Base-by-base conservation (phyloP, 371 early-diverging fungal species). In the Apophysomyces variabilis region DNA sequence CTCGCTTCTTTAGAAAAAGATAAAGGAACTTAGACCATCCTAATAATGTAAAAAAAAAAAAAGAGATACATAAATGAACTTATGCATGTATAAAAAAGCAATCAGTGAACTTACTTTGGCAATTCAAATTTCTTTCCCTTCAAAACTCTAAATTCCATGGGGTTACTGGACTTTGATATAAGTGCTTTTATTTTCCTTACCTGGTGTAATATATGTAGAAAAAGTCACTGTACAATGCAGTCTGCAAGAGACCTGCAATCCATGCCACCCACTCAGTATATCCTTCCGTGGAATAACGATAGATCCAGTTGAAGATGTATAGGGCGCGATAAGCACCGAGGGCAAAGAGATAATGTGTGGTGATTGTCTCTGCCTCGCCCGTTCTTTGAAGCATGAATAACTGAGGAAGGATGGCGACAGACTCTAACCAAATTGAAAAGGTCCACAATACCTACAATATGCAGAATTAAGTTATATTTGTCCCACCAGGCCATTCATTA, bases 361-460 rank as follows among this genome's bases (percentile, higher is more conserved):
- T 99, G 70, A 99, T 97, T 6, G 95, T 96, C 71, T 99, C 99
- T 11, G 98, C 98, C 75, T 99, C 99, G 16, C 99, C 99, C 4
- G 97, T 97, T 66, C 96, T 89, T 35, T 96, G 92, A 59, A 99
- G 80, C 89, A 96, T 94, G 73, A 96, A 96, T 32, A 99, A 88
- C 78, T 99, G 99, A 16, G 99, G 99, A 60, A 99, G 75, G 80
- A 99, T 99, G 4, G 99, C 98, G 0, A 99, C 96, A 6, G 96
- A 85, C 78, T 99, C 99, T 43, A 99, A 86, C 75, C 94, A 96
- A 62, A 99, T 91, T 12, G 99, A 99, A 76, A 97, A 98, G 3
- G 95, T 85, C 96, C 99, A 99, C 4, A 96, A 69, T 18, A 95
- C 79, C 94, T 73, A 38, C 44, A 14, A 5, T 0, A 44, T 14